Conservation (phyloP, 108 stramenopile genomes). For the Schizochytrium sp. region DNA sequence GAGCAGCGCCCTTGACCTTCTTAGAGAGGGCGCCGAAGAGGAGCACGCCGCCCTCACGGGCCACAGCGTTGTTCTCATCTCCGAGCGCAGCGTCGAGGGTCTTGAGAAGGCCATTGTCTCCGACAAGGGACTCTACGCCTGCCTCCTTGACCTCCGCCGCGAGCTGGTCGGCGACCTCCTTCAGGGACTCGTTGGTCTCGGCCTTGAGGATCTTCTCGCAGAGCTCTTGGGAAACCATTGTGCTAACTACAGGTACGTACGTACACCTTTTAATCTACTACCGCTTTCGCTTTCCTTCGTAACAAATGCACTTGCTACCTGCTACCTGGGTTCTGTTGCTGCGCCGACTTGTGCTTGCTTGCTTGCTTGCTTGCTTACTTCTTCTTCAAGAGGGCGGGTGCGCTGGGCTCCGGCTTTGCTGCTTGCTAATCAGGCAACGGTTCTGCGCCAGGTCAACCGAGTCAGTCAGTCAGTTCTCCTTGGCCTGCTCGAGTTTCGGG, state of each 20-base stretch:
- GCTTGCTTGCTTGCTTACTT: not conserved
- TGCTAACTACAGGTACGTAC: constrained; percentile 28
- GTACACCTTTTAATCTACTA: constrained; percentile 92
- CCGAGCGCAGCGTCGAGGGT: constrained; percentile 17
- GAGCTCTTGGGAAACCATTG: constrained; percentile 42
- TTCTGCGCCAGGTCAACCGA: not conserved
- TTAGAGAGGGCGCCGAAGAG: not conserved
- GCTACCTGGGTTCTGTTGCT: not conserved
- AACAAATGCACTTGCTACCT: not conserved
- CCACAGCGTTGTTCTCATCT: not conserved
- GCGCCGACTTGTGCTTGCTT: not conserved
- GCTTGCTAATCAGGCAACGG: too few relatives aligned
- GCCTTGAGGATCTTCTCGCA: constrained; percentile 49
- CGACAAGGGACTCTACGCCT: constrained; percentile 32
- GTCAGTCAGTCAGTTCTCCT: not conserved
- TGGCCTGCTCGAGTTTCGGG: not conserved
- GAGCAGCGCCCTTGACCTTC: constrained; percentile 57
- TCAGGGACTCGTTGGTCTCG: constrained; percentile 40
- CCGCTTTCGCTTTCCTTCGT: constrained; percentile 89
- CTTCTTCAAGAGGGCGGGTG: too few relatives aligned
- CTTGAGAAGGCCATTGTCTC: constrained; percentile 38
- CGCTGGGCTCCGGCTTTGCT: too few relatives aligned
- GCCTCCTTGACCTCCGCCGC: constrained; percentile 51
- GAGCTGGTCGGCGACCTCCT: constrained; percentile 60
- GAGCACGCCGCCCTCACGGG: constrained; percentile 43